Evolutionary conservation across 1,284 basidiomycete genomes (phyloP), one percentile per base, ranked within the genome.

Genomic region (Cryptococcus neoformans): DNA sequence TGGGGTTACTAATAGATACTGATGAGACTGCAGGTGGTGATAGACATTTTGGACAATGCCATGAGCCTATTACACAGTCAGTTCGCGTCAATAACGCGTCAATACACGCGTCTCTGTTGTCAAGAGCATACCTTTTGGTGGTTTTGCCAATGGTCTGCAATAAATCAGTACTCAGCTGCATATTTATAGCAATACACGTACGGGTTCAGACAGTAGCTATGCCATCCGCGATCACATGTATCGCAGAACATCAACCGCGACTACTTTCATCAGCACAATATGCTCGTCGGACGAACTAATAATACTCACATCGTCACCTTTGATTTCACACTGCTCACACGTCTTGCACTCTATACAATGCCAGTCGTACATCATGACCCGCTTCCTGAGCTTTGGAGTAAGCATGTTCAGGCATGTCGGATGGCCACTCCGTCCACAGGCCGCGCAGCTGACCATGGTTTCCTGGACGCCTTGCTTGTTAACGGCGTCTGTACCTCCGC

Each of bases 201-300:
- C 65, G 92, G 92, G 16, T 81, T 72, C 49, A 97, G 81, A 76
- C 94, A 97, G 67, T 89, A 85, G 79, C 87, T 86, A 75, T 99
- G 95, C 90, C 90, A 97, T 40, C 91, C 92, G 81, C 92, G 83
- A 80, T 99, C 95, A 74, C 95, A 99, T 51, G 82, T 84, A 80
- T 98, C 95, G 76, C 95, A 99, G 67, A 98, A 90, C 62, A 98
- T 78, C 67, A 98, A 87, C 56, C 85, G 83, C 55, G 83, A 85
- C 91, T 95, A 51, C 28, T 44, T 35, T 16, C 16, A 46, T 38
- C 44, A 54, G 53, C 42, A 6, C 9, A 7, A 54, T 2, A 8
- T 51, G 39, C 40, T 16, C 14, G 35, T 11, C 21, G 6, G 7
- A 7, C 10, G 17, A 48, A 3, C n/a, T 7, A 14, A 36, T 11